Conservation (phyloP, 164 flowering plant genomes). For the Magnolia changhungtana region DNA sequence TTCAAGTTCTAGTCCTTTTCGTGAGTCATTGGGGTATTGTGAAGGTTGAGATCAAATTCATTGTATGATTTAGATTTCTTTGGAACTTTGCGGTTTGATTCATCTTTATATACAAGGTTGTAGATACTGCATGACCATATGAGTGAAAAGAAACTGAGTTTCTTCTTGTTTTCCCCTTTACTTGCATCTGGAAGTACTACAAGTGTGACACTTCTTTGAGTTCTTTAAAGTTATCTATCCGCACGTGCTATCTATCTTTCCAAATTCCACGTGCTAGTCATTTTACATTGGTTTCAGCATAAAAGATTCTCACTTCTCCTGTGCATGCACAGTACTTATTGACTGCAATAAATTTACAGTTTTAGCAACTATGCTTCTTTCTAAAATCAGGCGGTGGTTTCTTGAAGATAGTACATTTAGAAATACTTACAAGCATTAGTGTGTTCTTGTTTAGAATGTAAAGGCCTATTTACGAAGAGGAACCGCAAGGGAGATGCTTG, state of each 20-base stretch:
- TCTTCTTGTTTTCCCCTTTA: not conserved
- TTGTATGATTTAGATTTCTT: not conserved
- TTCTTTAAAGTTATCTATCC: no score
- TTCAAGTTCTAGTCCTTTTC: no score
- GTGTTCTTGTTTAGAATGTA: slow-evolving; percentile 50
- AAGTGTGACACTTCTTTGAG: not conserved
- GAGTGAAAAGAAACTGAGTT: not conserved
- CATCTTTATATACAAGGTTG: not conserved
- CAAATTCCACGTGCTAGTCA: not conserved
- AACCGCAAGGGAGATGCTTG: slow-evolving; percentile 95
- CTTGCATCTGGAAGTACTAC: not conserved
- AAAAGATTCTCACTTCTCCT: not conserved
- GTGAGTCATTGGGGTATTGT: not conserved
- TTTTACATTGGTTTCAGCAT: not conserved
- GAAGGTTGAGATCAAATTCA: not conserved
- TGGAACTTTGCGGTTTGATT: not conserved
- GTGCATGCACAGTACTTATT: not conserved
- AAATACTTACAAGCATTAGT: not conserved
- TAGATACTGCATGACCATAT: not conserved
- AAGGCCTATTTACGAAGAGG: slow-evolving; percentile 94
- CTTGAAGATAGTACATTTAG: not conserved
- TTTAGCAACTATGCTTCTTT: not conserved
- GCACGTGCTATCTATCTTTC: not conserved
- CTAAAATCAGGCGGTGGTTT: not conserved
- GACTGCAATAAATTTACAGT: no score